phyloP scores from a whole-genome alignment of 73 alveolate genomes.

The Uronychia binucleata region DNA sequence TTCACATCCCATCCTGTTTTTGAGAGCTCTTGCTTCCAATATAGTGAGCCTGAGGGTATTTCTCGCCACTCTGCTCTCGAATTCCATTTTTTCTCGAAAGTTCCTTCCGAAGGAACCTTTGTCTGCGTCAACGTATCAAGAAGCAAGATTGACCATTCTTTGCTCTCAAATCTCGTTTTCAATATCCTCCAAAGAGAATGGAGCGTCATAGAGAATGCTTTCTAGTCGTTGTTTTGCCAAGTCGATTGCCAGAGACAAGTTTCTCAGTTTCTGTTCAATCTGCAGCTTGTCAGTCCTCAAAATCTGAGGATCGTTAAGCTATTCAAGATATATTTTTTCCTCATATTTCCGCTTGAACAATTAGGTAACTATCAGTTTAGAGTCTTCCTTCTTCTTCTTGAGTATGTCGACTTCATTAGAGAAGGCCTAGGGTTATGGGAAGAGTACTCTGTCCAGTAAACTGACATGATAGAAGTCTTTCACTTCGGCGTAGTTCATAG shows the following conservation, averaged over 20 bases:
- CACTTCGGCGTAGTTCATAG: constrained; percentile 12
- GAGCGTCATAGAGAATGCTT: constrained; percentile 49
- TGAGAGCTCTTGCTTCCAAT: constrained; percentile 46
- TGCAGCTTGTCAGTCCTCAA: constrained; percentile 17
- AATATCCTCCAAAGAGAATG: constrained; percentile 29
- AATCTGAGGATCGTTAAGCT: constrained; percentile 44
- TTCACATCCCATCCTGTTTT: constrained; percentile 58
- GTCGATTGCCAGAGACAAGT: constrained; percentile 25
- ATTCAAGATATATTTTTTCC: constrained; percentile 18
- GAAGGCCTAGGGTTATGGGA: no score
- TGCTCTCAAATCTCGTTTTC: constrained; percentile 30
- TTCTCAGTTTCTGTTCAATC: constrained; percentile 31
- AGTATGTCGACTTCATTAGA: background rate
- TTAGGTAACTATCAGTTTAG: constrained; percentile 14
- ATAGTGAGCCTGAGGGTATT: constrained; percentile 11
- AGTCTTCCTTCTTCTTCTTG: constrained; percentile 30
- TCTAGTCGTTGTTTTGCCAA: constrained; percentile 48
- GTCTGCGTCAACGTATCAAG: background rate
- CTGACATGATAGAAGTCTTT: constrained; percentile 18
- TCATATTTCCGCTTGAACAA: constrained; percentile 41
- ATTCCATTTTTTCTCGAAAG: constrained; percentile 7
- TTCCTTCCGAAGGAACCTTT: background rate
- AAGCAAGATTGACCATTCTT: background rate
- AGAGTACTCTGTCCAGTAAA: constrained; percentile 13
- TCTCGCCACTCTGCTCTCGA: constrained; percentile 39